phyloP scores from a whole-genome alignment of 805 yeast genomes.

The Yamadazyma philogaea region DNA sequence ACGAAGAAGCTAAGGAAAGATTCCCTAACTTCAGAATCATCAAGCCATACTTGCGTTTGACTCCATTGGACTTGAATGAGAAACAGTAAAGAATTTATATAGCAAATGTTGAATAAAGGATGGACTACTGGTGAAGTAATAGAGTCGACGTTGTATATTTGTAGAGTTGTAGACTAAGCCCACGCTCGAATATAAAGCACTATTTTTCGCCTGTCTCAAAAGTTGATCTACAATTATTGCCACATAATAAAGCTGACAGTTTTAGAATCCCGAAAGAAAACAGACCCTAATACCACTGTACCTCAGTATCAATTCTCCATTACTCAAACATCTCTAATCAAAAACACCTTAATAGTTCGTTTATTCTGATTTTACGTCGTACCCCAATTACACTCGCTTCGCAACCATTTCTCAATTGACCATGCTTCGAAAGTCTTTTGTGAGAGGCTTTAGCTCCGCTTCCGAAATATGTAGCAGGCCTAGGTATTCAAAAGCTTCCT shows the following conservation, averaged over 20 bases:
- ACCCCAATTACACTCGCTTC: neutral
- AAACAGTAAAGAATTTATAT: neutral
- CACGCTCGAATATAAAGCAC: too few relatives aligned
- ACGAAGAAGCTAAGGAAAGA: conserved; percentile 59
- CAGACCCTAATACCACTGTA: too few relatives aligned
- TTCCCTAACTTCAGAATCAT: conserved; percentile 83
- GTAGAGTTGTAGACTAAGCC: too few relatives aligned
- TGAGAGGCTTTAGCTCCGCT: neutral
- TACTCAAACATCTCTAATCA: too few relatives aligned
- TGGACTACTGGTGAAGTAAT: neutral
- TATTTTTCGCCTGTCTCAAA: too few relatives aligned
- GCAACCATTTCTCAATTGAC: neutral
- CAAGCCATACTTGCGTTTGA: conserved; percentile 84
- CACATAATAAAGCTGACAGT: too few relatives aligned
- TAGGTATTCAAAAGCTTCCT: neutral
- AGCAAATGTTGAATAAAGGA: neutral
- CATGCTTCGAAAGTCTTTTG: neutral
- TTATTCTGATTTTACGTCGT: too few relatives aligned
- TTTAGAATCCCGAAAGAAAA: too few relatives aligned
- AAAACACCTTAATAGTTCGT: too few relatives aligned
- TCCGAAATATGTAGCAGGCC: neutral
- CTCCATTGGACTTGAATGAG: conserved; percentile 36
- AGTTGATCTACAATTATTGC: too few relatives aligned
- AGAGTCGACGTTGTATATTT: too few relatives aligned
- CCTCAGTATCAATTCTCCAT: too few relatives aligned